Base-by-base conservation (phyloP, 1,284 basidiomycete species). In the Cutaneotrichosporon daszewskae region DNA sequence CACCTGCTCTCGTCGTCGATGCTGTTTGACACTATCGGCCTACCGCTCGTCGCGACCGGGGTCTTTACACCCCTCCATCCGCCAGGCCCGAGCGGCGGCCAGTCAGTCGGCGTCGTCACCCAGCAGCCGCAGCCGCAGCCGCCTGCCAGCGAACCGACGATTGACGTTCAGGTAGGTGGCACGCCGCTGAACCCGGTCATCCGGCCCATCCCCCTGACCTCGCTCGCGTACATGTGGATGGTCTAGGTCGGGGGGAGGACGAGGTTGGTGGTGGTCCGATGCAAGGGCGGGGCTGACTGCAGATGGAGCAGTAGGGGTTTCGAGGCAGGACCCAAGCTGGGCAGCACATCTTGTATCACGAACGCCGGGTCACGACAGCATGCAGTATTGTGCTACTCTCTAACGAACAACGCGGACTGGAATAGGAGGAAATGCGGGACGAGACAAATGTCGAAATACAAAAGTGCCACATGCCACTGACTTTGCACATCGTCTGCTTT, bases 121-220 rank as follows among this genome's bases (percentile, higher is more conserved):
- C 16, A 6, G n/a, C 29, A 11, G 20, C 17, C 27, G 12, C 37
- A n/a, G 10, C 37, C 27, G 10, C 38, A 17, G 19, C 18, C 29
- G 22, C 14, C 3, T 31, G 18, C 25, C 37, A 31, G 25, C 25
- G 47, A 49, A 24, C 38, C 45, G 17, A 28, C 34, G 34, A 51
- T 51, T 34, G 49, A 47, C 25, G 45, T 51, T 34, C 49, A 51
- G 49, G 49, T 51, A 42, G 49, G 49, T 51, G 49, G 49, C 18
- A 37, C 42, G 18, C 10, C 34, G 27, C 32, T 40, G 14, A 47
- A 44, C 34, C 45, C 44, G 16, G 42, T 45, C 32, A 38, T 43
- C 12, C 44, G 49, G 14, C 44, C 49, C 37, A 31, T 51, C 29
- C 29, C 47, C 18, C 32, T 49, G 42, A 44, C 47, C 29, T 49